A percentile compares a stretch with the other conserved stretches of the same genome.
Evolutionary conservation across 2,329 filamentous ascomycete genomes (phyloP).

Genomic region (Nannizzia gypsea): DNA sequence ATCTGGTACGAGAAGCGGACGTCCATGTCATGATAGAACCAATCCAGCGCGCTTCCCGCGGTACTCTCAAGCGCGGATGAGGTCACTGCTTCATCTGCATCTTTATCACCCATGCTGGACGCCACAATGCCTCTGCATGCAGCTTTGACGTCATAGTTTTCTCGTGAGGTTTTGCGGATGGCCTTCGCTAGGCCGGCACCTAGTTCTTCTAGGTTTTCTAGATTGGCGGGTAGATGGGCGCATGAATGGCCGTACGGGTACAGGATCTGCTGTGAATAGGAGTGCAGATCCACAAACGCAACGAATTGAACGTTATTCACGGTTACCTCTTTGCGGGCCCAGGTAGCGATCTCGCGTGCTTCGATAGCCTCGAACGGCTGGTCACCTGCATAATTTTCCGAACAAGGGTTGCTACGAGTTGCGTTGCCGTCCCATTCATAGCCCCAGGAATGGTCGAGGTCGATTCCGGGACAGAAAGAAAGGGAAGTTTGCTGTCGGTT

Average conservation of each 20-base stretch:
- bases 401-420: constrained; percentile 67
- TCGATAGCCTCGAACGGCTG: constrained; percentile 74
- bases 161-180: constrained; percentile 66
- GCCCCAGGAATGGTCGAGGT: constrained; percentile 76
- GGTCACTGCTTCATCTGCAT: constrained; percentile 17
- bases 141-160: constrained; percentile 64
- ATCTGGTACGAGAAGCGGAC: constrained; percentile 83
- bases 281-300: constrained; percentile 83
- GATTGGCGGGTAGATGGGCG: constrained; percentile 60
- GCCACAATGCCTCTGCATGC: constrained; percentile 67
- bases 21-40: constrained; percentile 80
- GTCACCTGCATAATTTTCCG: constrained; percentile 77
- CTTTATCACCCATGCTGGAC: constrained; percentile 11
- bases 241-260: constrained; percentile 90
- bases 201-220: constrained; percentile 86
- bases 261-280: constrained; percentile 87
- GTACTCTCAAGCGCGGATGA: constrained; percentile 52
- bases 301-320: constrained; percentile 62
- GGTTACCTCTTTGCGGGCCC: constrained; percentile 67
- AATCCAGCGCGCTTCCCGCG: constrained; percentile 82
- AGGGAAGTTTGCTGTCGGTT: constrained; percentile 74
- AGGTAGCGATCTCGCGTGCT: constrained; percentile 60
- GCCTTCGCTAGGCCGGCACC: constrained; percentile 79
- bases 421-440: constrained; percentile 68
- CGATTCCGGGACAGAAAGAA: constrained; percentile 73